Conservation (phyloP, 2,329 filamentous ascomycete genomes). For the Emydomyces testavorans region DNA sequence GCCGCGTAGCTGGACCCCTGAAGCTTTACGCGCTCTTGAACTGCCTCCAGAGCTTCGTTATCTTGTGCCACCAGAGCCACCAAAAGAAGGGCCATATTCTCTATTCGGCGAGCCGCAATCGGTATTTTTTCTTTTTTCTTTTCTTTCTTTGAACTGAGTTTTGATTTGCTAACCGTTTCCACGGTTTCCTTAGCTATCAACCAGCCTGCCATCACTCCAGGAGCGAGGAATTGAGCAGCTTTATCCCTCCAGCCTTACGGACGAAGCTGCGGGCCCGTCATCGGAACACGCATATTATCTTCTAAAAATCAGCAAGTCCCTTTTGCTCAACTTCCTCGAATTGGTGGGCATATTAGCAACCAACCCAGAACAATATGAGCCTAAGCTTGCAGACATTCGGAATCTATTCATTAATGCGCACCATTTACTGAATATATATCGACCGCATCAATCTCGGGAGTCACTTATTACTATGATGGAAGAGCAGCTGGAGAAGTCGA, state of each 20-base stretch:
- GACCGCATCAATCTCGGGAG: slow-evolving; percentile 84
- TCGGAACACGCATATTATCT: slow-evolving; percentile 50
- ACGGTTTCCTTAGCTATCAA: slow-evolving; percentile 34
- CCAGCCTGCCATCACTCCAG: slow-evolving; percentile 55
- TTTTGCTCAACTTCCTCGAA: slow-evolving; percentile 81
- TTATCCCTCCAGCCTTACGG: slow-evolving; percentile 40
- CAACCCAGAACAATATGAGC: slow-evolving; percentile 54
- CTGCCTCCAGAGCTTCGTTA: slow-evolving; percentile 61
- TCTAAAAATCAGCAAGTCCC: slow-evolving; percentile 67
- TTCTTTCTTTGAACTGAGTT: neutral
- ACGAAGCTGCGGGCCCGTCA: slow-evolving; percentile 38
- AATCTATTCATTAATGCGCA: slow-evolving; percentile 84
- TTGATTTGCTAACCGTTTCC: neutral
- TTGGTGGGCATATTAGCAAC: slow-evolving; percentile 59
- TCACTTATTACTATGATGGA: slow-evolving; percentile 81
- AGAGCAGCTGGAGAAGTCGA: slow-evolving; percentile 61
- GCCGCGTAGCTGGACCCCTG: slow-evolving; percentile 25
- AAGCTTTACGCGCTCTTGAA: slow-evolving; percentile 30
- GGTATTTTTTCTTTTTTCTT: slow-evolving; percentile 28
- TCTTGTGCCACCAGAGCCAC: slow-evolving; percentile 70
- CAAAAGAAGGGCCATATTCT: slow-evolving; percentile 57
- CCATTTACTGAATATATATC: slow-evolving; percentile 85
- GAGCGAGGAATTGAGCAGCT: slow-evolving; percentile 62
- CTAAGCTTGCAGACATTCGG: slow-evolving; percentile 66
- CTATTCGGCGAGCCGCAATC: slow-evolving; percentile 60